A percentile compares a stretch with the other conserved stretches of the same genome.
Evolutionary conservation across 331 rosid genomes (phyloP).

Genomic region (Quercus tomentella): DNA sequence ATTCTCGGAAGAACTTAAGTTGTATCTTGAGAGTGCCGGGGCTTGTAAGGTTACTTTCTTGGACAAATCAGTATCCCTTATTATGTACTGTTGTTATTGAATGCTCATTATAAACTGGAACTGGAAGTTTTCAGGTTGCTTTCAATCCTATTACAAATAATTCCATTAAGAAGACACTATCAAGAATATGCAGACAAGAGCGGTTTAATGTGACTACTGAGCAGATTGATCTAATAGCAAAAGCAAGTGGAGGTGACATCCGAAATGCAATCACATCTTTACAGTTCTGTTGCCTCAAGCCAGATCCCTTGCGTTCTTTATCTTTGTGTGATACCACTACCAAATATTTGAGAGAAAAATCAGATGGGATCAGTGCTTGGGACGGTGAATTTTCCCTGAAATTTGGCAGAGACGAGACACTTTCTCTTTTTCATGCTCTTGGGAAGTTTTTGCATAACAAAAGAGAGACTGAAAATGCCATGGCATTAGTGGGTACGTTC

Average conservation of each 20-base stretch:
- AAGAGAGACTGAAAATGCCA: conserved; percentile 54
- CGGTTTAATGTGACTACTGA: conserved; percentile 51
- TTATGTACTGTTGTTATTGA: conserved; percentile 10
- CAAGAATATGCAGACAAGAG: conserved; percentile 71
- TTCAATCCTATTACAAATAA: conserved; percentile 83
- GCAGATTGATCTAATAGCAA: conserved; percentile 72
- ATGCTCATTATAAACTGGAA: conserved; percentile 16
- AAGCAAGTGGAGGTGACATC: conserved; percentile 91
- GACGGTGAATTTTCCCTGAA: conserved; percentile 47
- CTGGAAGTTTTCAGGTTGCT: conserved; percentile 60
- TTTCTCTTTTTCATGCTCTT: conserved; percentile 82
- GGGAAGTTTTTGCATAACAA: conserved; percentile 98
- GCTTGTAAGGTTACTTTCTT: conserved; percentile 96
- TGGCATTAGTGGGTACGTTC: conserved; percentile 42
- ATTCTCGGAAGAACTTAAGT: conserved; percentile 57
- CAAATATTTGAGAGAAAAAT: conserved; percentile 25
- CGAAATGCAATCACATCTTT: conserved; percentile 89
- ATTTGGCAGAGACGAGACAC: conserved; percentile 85
- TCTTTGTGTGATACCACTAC: conserved; percentile 21
- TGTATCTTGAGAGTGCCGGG: conserved; percentile 75
- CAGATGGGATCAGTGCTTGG: conserved; percentile 19
- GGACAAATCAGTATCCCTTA: conserved; percentile 14
- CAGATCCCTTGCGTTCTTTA: conserved; percentile 39
- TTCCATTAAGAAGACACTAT: conserved; percentile 67
- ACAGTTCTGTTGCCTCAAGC: conserved; percentile 78